These are phyloP conservation scores for Phytopythium mirpurense DNA, from an alignment of 352 stramenopile species.

Conservation along the genomic window DNA sequence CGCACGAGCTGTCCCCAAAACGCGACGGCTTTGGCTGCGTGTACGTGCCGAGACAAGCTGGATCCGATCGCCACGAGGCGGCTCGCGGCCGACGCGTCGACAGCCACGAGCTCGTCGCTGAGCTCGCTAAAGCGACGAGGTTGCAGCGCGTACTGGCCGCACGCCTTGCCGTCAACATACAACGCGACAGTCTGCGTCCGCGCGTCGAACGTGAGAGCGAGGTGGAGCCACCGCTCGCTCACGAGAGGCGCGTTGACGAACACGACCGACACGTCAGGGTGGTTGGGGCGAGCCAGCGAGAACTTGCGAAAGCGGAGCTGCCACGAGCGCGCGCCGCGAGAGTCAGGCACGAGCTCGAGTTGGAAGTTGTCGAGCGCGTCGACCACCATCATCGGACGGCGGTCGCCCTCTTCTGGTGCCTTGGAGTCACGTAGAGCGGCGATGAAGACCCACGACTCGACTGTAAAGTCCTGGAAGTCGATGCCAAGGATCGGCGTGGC, in stretches of 20 bases:
- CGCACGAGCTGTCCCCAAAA: constrained; percentile 25
- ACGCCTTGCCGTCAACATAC: constrained; percentile 19
- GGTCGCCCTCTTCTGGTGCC: not conserved
- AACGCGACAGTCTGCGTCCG: constrained; percentile 18
- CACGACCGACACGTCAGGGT: constrained; percentile 15
- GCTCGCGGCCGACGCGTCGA: constrained; percentile 6
- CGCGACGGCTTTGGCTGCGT: constrained; percentile 1
- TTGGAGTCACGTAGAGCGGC: not conserved
- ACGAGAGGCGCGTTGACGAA: constrained; percentile 14
- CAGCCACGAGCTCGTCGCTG: constrained; percentile 3
- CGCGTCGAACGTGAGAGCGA: constrained; percentile 19
- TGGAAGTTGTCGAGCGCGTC: constrained; percentile 29
- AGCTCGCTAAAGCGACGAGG: constrained; percentile 8
- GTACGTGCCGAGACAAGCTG: constrained; percentile 18
- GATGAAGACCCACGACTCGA: constrained; percentile 39
- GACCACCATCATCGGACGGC: constrained; percentile 18
- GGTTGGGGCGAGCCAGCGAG: constrained; percentile 17
- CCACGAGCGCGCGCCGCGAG: constrained; percentile 8
- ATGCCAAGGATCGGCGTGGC: constrained; percentile 6
- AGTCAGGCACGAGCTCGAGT: constrained; percentile 16
- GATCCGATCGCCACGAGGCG: constrained; percentile 24
- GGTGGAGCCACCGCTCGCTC: constrained; percentile 19
- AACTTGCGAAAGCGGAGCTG: constrained; percentile 24
- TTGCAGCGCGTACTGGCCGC: constrained; percentile 14
- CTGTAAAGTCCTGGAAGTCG: constrained; percentile 24